A percentile compares a stretch with the other conserved stretches of the same genome.
phyloP scores from a whole-genome alignment of 805 yeast genomes.

The Zygoascus bituminiphila region DNA sequence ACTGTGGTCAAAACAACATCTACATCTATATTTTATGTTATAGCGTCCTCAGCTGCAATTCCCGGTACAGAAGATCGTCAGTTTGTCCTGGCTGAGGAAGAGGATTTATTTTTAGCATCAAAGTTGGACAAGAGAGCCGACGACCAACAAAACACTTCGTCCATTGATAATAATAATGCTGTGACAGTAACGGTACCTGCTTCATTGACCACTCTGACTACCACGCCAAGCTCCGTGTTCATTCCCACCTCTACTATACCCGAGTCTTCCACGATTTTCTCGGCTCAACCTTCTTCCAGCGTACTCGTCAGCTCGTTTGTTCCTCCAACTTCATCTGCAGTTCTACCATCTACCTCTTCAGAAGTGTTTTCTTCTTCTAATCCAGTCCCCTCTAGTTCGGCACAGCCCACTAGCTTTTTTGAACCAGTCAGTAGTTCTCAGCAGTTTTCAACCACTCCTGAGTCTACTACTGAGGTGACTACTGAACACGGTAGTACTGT shows the following conservation, averaged over 20 bases:
- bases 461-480: background rate
- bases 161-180: background rate
- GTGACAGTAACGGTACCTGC: background rate
- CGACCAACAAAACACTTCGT: background rate
- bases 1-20: too few relatives aligned
- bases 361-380: background rate
- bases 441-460: slow-evolving; percentile 4
- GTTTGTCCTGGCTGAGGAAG: background rate
- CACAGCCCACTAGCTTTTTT: slow-evolving; percentile 3
- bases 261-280: background rate
- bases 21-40: background rate
- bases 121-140: background rate
- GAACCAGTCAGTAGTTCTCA: slow-evolving; percentile 1
- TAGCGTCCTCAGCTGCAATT: background rate
- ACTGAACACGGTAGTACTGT: slow-evolving; percentile 4
- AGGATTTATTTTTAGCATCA: background rate
- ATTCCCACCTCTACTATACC: background rate
- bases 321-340: slow-evolving; percentile 5
- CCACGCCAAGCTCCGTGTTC: background rate
- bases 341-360: slow-evolving; percentile 4
- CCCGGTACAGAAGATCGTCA: background rate
- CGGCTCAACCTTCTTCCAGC: slow-evolving; percentile 1
- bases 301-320: slow-evolving; percentile 2
- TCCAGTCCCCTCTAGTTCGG: background rate
- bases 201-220: background rate